These are phyloP conservation scores for Limnanthes douglasii DNA, from an alignment of 345 rosid species.

Conservation along the genomic window DNA sequence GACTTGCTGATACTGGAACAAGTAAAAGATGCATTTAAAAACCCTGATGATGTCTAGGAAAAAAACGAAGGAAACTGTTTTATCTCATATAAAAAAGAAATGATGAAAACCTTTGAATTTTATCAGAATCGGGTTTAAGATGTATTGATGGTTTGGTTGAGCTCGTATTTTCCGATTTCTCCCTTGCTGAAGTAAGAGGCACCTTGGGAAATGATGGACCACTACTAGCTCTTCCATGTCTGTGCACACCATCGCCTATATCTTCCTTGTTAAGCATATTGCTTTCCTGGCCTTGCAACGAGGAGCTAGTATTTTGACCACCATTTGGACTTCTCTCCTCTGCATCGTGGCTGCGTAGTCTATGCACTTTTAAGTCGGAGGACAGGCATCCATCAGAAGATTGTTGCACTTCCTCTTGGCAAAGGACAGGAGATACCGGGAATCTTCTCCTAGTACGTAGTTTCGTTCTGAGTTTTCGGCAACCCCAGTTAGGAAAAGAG, in stretches of 20 bases:
- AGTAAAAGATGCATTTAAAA: conserved; percentile 6
- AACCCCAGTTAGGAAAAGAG: conserved; percentile 42
- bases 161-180: conserved; percentile 26
- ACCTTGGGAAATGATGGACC: conserved; percentile 20
- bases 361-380: conserved; percentile 27
- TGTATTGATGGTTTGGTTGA: conserved; percentile 24
- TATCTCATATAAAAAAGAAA: conserved; percentile 3
- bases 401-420: conserved; percentile 28
- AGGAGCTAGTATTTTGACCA: conserved; percentile 15
- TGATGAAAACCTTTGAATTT: conserved; percentile 26
- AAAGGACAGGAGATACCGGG: conserved; percentile 38
- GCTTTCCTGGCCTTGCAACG: conserved; percentile 22
- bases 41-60: background rate
- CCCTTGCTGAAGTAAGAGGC: conserved; percentile 21
- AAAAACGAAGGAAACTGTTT: background rate
- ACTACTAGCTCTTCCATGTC: conserved; percentile 37
- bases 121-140: conserved; percentile 26
- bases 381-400: conserved; percentile 23
- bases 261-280: conserved; percentile 21
- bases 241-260: conserved; percentile 27
- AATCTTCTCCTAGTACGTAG: conserved; percentile 42
- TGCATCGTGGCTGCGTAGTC: conserved; percentile 11
- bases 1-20: conserved; percentile 34
- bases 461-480: conserved; percentile 40
- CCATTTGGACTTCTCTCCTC: conserved; percentile 16